Conservation (phyloP, 2,329 filamentous ascomycete species). For the Orbilia javanica region DNA sequence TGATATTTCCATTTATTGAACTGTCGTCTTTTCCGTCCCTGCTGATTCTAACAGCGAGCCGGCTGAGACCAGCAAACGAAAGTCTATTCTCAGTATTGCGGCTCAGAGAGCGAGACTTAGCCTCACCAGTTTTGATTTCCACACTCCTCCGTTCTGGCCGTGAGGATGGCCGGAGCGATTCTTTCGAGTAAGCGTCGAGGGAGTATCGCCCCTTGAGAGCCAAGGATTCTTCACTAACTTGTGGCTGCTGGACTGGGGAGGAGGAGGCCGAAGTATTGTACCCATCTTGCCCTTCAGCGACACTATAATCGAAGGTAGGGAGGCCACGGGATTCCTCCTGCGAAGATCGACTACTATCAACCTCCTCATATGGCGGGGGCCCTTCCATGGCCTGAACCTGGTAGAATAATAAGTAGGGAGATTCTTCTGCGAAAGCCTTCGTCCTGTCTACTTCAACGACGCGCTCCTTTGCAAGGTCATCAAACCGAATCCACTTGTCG, state of each 20-base stretch:
- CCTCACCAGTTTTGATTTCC: background rate
- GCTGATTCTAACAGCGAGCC: conserved; percentile 49
- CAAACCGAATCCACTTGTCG: conserved; percentile 89
- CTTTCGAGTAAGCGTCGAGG: conserved; percentile 43
- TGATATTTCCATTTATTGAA: conserved; percentile 30
- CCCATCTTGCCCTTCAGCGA: conserved; percentile 41
- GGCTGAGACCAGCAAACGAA: conserved; percentile 48
- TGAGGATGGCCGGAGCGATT: conserved; percentile 54
- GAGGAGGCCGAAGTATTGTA: conserved; percentile 48
- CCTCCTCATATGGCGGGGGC: conserved; percentile 44
- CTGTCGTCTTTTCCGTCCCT: conserved; percentile 37
- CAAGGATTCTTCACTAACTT: conserved; percentile 19
- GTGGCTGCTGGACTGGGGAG: conserved; percentile 46
- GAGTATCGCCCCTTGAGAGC: conserved; percentile 37
- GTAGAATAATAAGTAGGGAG: conserved; percentile 94
- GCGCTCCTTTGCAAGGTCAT: conserved; percentile 81
- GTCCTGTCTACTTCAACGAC: conserved; percentile 83
- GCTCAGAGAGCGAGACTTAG: conserved; percentile 39
- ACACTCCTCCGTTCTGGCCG: conserved; percentile 46
- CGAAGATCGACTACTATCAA: conserved; percentile 52
- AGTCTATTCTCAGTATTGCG: conserved; percentile 48
- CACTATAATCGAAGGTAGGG: conserved; percentile 54
- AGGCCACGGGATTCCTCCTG: conserved; percentile 45
- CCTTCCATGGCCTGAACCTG: conserved; percentile 88
- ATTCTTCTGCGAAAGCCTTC: conserved; percentile 82